phyloP scores from a whole-genome alignment of 768 basidiomycete species.

The Pilatotrama ljubarskyi region DNA sequence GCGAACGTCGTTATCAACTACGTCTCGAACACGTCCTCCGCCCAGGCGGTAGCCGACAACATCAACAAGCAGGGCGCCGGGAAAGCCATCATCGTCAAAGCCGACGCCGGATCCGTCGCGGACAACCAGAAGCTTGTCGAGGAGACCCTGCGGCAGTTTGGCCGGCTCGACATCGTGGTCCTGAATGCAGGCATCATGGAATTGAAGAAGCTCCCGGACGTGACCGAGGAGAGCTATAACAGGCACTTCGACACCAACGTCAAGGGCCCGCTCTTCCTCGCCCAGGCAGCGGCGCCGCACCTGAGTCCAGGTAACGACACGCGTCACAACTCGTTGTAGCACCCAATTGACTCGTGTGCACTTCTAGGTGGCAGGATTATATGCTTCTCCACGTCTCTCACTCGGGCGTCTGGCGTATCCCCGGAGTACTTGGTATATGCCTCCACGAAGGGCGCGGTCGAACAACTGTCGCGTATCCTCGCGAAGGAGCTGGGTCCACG shows the following conservation, averaged over 20 bases:
- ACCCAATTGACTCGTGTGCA: neutral
- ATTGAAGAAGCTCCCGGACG: constrained; percentile 45
- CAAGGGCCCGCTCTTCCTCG: constrained; percentile 58
- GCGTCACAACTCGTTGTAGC: neutral
- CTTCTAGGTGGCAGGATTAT: constrained; percentile 51
- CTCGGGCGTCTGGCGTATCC: constrained; percentile 42
- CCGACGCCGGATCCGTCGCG: constrained; percentile 50
- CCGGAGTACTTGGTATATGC: constrained; percentile 53
- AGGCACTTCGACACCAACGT: constrained; percentile 55
- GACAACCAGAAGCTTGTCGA: constrained; percentile 50
- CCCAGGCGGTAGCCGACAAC: constrained; percentile 46
- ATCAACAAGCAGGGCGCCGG: constrained; percentile 45
- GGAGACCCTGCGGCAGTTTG: constrained; percentile 49
- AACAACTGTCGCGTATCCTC: constrained; percentile 57
- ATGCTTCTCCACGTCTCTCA: constrained; percentile 56
- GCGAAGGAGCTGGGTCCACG: constrained; percentile 56
- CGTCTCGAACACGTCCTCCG: constrained; percentile 41
- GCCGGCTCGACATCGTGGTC: constrained; percentile 57
- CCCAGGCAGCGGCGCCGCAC: constrained; percentile 45
- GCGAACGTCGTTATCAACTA: constrained; percentile 63
- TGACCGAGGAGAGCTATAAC: constrained; percentile 56
- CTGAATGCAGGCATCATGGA: constrained; percentile 62
- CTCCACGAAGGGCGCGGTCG: constrained; percentile 59
- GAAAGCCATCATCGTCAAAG: constrained; percentile 51
- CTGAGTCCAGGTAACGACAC: constrained; percentile 41